Evolutionary conservation across 257 asterid genomes (phyloP).

Genomic region (Handroanthus guayacan): DNA sequence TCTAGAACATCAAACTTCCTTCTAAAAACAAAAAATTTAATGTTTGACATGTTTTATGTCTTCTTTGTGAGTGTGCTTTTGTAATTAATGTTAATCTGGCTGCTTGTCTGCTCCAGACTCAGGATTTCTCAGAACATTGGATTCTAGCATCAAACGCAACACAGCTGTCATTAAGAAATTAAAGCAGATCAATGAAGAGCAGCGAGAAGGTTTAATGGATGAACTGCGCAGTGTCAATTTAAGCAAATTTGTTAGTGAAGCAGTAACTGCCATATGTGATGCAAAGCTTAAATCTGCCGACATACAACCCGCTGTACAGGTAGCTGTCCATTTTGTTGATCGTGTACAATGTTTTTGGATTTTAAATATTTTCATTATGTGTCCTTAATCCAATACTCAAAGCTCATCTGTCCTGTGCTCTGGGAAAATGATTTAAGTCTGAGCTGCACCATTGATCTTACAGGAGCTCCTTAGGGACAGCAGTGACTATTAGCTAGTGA

Average conservation of each 20-base stretch:
- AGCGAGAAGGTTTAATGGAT: constrained; percentile 90
- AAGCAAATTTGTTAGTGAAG: constrained; percentile 98
- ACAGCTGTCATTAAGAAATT: constrained; percentile 96
- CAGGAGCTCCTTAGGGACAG: constrained; percentile 12
- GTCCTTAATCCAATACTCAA: constrained; percentile 14
- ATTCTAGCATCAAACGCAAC: constrained; percentile 97
- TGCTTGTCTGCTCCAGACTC: constrained; percentile 62
- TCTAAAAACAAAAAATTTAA: constrained; percentile 6
- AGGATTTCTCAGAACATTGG: constrained; percentile 92
- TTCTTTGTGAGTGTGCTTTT: constrained; percentile 8
- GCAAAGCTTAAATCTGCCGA: constrained; percentile 95
- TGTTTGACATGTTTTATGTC: constrained; percentile 11
- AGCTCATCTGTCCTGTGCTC: not conserved
- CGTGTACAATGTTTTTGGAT: constrained; percentile 1
- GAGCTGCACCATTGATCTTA: not conserved
- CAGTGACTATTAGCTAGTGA: constrained; percentile 8
- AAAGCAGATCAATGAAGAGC: constrained; percentile 96
- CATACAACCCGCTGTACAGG: constrained; percentile 97
- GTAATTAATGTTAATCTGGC: constrained; percentile 32
- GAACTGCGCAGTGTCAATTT: constrained; percentile 92
- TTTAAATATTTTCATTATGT: constrained; percentile 14
- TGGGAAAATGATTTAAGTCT: constrained; percentile 15
- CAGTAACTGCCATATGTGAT: constrained; percentile 93
- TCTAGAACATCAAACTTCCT: constrained; percentile 14
- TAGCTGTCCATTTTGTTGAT: constrained; percentile 39